A percentile compares a stretch with the other conserved stretches of the same genome.
Conservation (phyloP, 257 asterid genomes). For the Fraxinus anomala region DNA sequence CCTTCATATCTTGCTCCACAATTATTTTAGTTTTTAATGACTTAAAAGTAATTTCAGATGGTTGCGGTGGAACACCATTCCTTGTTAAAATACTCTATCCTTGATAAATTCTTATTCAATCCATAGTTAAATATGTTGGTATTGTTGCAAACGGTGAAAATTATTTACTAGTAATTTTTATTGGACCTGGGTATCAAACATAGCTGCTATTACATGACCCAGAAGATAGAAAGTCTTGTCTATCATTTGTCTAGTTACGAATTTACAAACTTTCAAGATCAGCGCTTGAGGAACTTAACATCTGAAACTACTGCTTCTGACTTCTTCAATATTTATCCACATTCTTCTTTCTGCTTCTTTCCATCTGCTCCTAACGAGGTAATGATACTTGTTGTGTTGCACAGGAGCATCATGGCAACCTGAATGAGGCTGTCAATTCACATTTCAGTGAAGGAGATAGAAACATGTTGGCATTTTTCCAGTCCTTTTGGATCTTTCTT, state of each 20-base stretch:
- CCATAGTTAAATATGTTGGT: background rate
- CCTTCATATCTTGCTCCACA: background rate
- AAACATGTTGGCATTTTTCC: conserved; percentile 49
- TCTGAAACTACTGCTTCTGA: background rate
- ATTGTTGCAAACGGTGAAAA: background rate
- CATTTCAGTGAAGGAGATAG: conserved; percentile 79
- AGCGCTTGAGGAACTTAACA: background rate
- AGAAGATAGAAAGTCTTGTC: background rate
- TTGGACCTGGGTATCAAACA: background rate
- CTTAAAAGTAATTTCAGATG: background rate
- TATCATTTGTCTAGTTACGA: background rate
- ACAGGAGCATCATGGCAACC: conserved; percentile 82
- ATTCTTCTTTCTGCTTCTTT: background rate
- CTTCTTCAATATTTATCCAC: background rate
- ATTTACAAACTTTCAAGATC: conserved; percentile 1
- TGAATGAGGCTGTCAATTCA: conserved; percentile 85
- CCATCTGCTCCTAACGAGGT: background rate
- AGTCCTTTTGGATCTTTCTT: conserved; percentile 18
- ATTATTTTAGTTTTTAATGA: background rate
- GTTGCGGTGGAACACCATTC: background rate
- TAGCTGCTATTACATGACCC: background rate
- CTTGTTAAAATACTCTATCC: background rate
- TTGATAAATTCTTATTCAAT: background rate
- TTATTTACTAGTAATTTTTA: background rate
- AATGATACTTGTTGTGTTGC: conserved; percentile 14